These are phyloP conservation scores for Tylopilus intermedius DNA, from an alignment of 768 basidiomycete genomes.

Conservation along the genomic window DNA sequence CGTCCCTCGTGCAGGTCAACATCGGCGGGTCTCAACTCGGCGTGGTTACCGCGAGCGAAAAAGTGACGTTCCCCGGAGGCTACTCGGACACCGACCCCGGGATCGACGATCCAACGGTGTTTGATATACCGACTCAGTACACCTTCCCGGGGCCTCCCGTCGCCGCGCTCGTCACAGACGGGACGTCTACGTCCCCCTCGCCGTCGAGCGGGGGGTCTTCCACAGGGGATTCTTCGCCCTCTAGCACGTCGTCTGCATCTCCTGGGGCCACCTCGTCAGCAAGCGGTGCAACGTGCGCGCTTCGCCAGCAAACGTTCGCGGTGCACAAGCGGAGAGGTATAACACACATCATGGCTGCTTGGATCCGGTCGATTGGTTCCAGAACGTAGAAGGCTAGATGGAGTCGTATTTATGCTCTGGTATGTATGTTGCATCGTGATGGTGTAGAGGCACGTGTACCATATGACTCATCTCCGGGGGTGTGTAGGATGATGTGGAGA, in stretches of 20 bases:
- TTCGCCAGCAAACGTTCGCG: slow-evolving; percentile 20
- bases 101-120: slow-evolving; percentile 50
- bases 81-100: slow-evolving; percentile 70
- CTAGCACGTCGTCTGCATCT: slow-evolving; percentile 7
- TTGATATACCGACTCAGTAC: slow-evolving; percentile 31
- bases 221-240: background rate
- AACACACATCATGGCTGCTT: slow-evolving; percentile 15
- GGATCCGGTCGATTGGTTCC: slow-evolving; percentile 19
- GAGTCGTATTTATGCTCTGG: background rate
- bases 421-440: background rate
- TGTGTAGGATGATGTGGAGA: background rate
- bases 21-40: slow-evolving; percentile 53
- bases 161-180: slow-evolving; percentile 35
- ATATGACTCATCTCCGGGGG: too few species aligned
- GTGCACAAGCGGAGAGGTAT: slow-evolving; percentile 17
- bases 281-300: slow-evolving; percentile 9
- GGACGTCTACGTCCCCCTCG: slow-evolving; percentile 10
- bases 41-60: slow-evolving; percentile 41
- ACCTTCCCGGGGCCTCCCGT: slow-evolving; percentile 53
- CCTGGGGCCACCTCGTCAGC: background rate
- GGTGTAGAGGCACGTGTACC: background rate
- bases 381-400: background rate
- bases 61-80: slow-evolving; percentile 67
- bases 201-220: background rate
- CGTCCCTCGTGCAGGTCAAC: slow-evolving; percentile 35